phyloP scores from a whole-genome alignment of 73 alveolate species.

The Uronychia setigera region DNA sequence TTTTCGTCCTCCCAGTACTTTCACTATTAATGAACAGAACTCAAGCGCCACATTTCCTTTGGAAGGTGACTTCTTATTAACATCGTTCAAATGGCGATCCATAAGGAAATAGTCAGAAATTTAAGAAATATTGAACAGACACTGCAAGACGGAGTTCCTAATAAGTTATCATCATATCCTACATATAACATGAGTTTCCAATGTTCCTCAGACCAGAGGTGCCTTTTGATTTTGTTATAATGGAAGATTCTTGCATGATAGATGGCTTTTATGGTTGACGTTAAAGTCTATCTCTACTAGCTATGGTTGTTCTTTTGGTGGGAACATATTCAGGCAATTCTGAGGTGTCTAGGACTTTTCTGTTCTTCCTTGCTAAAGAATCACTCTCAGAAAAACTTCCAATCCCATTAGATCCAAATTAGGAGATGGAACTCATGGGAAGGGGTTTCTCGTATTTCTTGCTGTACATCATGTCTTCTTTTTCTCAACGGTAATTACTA shows the following conservation, averaged over 20 bases:
- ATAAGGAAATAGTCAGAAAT: conserved; percentile 37
- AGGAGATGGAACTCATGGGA: not conserved
- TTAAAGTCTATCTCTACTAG: not conserved
- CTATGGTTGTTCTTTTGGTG: not conserved
- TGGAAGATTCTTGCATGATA: too few species aligned
- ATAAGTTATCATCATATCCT: not conserved
- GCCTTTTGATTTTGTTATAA: too few species aligned
- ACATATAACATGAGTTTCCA: conserved; percentile 90
- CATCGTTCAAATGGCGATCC: conserved; percentile 8
- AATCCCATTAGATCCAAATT: not conserved
- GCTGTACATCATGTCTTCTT: not conserved
- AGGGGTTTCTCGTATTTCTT: not conserved
- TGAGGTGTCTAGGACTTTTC: not conserved
- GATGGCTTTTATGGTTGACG: not conserved
- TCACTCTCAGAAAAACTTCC: not conserved
- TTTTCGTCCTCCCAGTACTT: not conserved
- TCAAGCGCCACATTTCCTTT: conserved; percentile 20
- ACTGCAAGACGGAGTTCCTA: conserved; percentile 50
- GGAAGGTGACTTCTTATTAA: not conserved
- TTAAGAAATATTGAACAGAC: conserved; percentile 54
- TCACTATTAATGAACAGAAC: conserved; percentile 8
- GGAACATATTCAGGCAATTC: not conserved
- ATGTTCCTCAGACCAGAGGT: conserved; percentile 79
- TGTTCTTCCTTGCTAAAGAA: not conserved
- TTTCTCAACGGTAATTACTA: not conserved